These are phyloP conservation scores for Eucalyptus rudis DNA, from an alignment of 345 rosid species.

Conservation along the genomic window DNA sequence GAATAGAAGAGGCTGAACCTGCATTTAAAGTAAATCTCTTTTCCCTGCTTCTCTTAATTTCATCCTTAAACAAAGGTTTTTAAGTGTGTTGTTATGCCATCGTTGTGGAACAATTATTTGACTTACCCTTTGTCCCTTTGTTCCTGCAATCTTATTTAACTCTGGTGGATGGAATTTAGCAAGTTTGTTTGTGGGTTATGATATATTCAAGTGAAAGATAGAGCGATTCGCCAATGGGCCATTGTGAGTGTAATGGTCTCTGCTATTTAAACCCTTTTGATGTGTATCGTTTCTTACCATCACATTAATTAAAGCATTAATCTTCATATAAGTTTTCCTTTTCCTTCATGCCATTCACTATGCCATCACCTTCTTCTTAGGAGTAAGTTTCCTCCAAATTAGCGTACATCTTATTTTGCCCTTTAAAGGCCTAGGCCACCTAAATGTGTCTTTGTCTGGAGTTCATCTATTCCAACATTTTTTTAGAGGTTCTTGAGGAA, in stretches of 20 bases:
- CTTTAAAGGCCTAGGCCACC: not conserved
- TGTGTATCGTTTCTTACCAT: not conserved
- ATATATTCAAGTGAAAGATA: not conserved
- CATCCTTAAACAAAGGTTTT: not conserved
- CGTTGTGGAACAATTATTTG: not conserved
- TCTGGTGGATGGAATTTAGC: not conserved
- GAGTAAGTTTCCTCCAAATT: not conserved
- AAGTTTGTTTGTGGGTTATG: not conserved
- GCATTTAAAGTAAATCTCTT: slow-evolving; percentile 70
- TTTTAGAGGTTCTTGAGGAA: not conserved
- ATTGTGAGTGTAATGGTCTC: not conserved
- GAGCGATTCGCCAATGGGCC: not conserved
- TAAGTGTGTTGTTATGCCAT: not conserved
- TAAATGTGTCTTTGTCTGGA: not conserved
- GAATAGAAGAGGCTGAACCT: slow-evolving; percentile 80
- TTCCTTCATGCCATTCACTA: not conserved
- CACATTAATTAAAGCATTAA: not conserved
- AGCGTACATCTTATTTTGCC: not conserved
- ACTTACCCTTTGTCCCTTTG: not conserved
- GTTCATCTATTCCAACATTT: not conserved
- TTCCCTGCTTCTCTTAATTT: not conserved
- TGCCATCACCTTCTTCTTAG: not conserved
- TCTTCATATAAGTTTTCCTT: not conserved
- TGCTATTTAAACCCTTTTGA: not conserved
- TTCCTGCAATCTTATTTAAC: not conserved